These are phyloP conservation scores for Amauroascus verrucosus DNA, from an alignment of 2,329 filamentous ascomycete species.

Conservation along the genomic window DNA sequence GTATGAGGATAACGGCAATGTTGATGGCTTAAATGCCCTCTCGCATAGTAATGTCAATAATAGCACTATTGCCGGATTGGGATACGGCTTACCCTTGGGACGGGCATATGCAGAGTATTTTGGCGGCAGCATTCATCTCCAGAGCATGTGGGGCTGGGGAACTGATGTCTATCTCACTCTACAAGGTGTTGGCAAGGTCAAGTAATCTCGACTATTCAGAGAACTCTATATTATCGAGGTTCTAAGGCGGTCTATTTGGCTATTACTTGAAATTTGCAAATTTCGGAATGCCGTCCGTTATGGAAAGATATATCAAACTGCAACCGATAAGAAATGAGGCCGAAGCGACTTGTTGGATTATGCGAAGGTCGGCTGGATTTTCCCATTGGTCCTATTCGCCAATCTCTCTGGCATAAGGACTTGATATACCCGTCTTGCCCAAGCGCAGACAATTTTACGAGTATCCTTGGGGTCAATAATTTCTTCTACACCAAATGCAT, in stretches of 20 bases:
- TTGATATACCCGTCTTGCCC: slow-evolving; percentile 48
- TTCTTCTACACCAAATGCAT: slow-evolving; percentile 54
- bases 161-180: slow-evolving; percentile 57
- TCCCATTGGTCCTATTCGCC: slow-evolving; percentile 33
- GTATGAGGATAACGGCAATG: slow-evolving; percentile 41
- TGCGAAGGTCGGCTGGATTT: slow-evolving; percentile 36
- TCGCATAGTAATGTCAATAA: slow-evolving; percentile 59
- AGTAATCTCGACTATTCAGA: slow-evolving; percentile 19
- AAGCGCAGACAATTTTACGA: slow-evolving; percentile 45
- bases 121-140: slow-evolving; percentile 86
- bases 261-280: too few species aligned
- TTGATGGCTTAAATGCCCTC: slow-evolving; percentile 65
- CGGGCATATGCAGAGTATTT: slow-evolving; percentile 97
- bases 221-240: not conserved
- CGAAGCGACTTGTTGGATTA: not conserved
- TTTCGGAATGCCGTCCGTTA: too few species aligned
- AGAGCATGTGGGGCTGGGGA: slow-evolving; percentile 91
- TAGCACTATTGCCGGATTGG: slow-evolving; percentile 81
- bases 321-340: too few species aligned
- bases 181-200: slow-evolving; percentile 47
- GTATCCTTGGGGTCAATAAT: slow-evolving; percentile 55
- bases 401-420: slow-evolving; percentile 43
- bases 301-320: too few species aligned
- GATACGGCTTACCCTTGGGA: slow-evolving; percentile 83
- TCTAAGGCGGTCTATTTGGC: not conserved